Base-by-base conservation (phyloP, 2,329 filamentous ascomycete genomes). In the Alternaria triticina region DNA sequence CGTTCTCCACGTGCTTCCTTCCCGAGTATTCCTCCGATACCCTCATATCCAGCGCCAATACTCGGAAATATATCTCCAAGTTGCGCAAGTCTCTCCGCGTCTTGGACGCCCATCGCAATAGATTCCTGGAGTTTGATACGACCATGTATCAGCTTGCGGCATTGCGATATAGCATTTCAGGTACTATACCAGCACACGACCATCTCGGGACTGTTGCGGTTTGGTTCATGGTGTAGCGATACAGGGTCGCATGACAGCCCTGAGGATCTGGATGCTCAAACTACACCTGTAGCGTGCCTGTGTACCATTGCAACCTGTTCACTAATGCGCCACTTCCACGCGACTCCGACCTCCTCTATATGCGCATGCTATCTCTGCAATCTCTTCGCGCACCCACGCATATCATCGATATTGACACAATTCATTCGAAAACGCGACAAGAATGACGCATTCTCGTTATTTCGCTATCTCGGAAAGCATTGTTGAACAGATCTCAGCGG, bases 401-500 rank as follows among this genome's bases (percentile, higher is more conserved):
- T 43, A 30, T 12, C 44, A 56, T 30, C 30, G 28, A 56, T 30
- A 15, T 50, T 56, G 51, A 56, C 58, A 56, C 10, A 33, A 49
- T 44, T 25, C 52, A 56, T 50, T n/a, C 15, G 12, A 44, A 33
- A 44, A 60, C 9, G 23, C 30, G 22, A 30, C 30, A 25, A 22
- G 22, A 47, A 56, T 60, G 58, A 61, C 58, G 58, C 20, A 61
- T 45, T 25, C 17, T 5, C 17, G 10, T 50, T 50, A 22, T 33
- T 50, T 61, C 33, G 44, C 58, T 50, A 56, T 56, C 58, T 56
- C 17, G 22, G 17, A 28, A 56, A 8, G 51, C 58, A 25, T 56
- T 60, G 51, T 56, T 56, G 57, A 60, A 45, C 36, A 25, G 36
- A 30, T 23, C 36, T 59, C 11, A 59, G 55, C 45, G 52, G 58